Evolutionary conservation across 441 rosid species (phyloP).

Genomic region (Populus hybrid): DNA sequence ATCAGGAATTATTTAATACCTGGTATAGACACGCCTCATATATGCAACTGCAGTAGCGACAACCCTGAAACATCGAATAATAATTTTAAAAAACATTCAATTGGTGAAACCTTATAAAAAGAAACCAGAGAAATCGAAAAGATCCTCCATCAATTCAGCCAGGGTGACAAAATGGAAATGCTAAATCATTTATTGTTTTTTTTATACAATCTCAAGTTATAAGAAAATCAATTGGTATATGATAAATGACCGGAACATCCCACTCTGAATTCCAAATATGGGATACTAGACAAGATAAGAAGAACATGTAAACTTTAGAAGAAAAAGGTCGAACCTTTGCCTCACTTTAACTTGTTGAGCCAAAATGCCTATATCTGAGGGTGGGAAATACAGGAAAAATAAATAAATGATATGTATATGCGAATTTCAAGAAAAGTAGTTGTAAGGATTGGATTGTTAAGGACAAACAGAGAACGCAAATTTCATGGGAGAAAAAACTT

Average conservation of each 20-base stretch:
- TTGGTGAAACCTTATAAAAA: background rate
- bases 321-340: slow-evolving; percentile 62
- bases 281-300: background rate
- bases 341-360: slow-evolving; percentile 77
- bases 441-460: too few relatives aligned
- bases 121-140: background rate
- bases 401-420: background rate
- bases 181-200: too few relatives aligned
- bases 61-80: slow-evolving; percentile 55
- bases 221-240: too few relatives aligned
- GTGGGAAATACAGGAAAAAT: background rate
- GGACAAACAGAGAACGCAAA: too few relatives aligned
- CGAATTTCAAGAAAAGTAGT: too few relatives aligned
- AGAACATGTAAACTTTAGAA: background rate
- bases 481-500: too few relatives aligned
- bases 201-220: too few relatives aligned
- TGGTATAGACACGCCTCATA: slow-evolving; percentile 91
- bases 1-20: slow-evolving; percentile 36
- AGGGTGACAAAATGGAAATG: background rate
- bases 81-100: slow-evolving; percentile 14
- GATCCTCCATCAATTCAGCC: background rate
- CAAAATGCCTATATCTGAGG: slow-evolving; percentile 65
- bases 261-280: too few relatives aligned
- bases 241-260: background rate
- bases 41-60: slow-evolving; percentile 86